phyloP scores from a whole-genome alignment of 352 stramenopile species.

The Globisporangium recalcitrans region DNA sequence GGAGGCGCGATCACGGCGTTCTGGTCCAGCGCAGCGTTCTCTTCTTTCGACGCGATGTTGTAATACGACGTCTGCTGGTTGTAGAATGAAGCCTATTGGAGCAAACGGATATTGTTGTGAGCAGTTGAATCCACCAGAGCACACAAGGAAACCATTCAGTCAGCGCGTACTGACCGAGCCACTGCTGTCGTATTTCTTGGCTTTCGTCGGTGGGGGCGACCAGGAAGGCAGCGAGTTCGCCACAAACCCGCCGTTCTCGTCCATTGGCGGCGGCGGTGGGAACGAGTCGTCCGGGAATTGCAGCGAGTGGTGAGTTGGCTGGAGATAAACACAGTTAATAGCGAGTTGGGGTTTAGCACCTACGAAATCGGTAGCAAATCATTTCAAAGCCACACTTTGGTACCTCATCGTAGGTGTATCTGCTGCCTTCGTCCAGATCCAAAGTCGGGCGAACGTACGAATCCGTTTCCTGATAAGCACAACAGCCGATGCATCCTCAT shows the following conservation, averaged over 20 bases:
- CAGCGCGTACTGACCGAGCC: constrained; percentile 18
- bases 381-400: not conserved
- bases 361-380: not conserved
- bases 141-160: too few relatives aligned
- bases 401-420: constrained; percentile 34
- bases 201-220: constrained; percentile 63
- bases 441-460: constrained; percentile 30
- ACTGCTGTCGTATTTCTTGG: constrained; percentile 62
- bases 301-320: constrained; percentile 25
- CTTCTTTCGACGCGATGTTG: constrained; percentile 59
- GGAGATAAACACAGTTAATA: not conserved
- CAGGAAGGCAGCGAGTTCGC: constrained; percentile 66
- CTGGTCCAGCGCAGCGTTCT: constrained; percentile 48
- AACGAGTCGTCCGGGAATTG: constrained; percentile 73
- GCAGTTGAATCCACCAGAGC: not conserved
- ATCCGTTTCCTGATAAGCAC: constrained; percentile 30
- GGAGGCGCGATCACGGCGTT: constrained; percentile 63
- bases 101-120: not conserved
- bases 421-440: constrained; percentile 27
- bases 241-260: constrained; percentile 62
- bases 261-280: constrained; percentile 58
- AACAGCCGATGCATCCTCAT: too few relatives aligned
- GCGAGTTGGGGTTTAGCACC: not conserved
- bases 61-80: constrained; percentile 69
- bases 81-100: constrained; percentile 48